A percentile compares a stretch with the other conserved stretches of the same genome.
These are phyloP conservation scores for Pichia cephalocereana DNA, from an alignment of 805 yeast species.

Conservation along the genomic window DNA sequence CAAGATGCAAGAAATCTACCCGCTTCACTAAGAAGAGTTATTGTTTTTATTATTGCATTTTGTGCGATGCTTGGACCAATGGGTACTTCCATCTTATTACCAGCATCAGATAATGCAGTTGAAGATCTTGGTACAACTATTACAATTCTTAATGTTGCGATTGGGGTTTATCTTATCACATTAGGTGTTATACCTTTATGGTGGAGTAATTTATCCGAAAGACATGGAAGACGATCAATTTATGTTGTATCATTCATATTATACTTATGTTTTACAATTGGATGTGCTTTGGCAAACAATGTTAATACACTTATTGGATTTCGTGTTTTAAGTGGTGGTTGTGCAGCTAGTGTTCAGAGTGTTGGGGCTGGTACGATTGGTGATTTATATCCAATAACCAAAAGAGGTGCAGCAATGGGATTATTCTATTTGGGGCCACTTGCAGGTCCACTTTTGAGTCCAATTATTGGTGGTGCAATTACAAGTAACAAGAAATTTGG, in stretches of 20 bases:
- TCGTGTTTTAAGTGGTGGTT: conserved; percentile 67
- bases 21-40: conserved; percentile 33
- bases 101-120: conserved; percentile 59
- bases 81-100: conserved; percentile 79
- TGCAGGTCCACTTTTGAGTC: conserved; percentile 71
- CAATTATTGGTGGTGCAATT: conserved; percentile 72
- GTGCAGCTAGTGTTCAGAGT: conserved; percentile 78
- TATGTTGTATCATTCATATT: conserved; percentile 59
- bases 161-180: conserved; percentile 67
- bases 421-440: conserved; percentile 73
- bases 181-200: conserved; percentile 77
- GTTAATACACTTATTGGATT: conserved; percentile 58
- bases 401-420: conserved; percentile 76
- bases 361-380: conserved; percentile 87
- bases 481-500: conserved; percentile 51
- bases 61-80: conserved; percentile 80
- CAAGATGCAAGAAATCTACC: conserved; percentile 65
- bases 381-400: conserved; percentile 56
- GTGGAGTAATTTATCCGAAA: conserved; percentile 81
- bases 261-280: conserved; percentile 59
- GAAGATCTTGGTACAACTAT: conserved; percentile 45
- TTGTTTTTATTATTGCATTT: conserved; percentile 58
- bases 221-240: conserved; percentile 64
- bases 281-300: conserved; percentile 56
- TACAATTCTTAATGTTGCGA: conserved; percentile 62